Percentiles rank a stretch among this genome's conserved stretches.
Conservation (phyloP, 768 basidiomycete species). For the Tulasnella sp. region DNA sequence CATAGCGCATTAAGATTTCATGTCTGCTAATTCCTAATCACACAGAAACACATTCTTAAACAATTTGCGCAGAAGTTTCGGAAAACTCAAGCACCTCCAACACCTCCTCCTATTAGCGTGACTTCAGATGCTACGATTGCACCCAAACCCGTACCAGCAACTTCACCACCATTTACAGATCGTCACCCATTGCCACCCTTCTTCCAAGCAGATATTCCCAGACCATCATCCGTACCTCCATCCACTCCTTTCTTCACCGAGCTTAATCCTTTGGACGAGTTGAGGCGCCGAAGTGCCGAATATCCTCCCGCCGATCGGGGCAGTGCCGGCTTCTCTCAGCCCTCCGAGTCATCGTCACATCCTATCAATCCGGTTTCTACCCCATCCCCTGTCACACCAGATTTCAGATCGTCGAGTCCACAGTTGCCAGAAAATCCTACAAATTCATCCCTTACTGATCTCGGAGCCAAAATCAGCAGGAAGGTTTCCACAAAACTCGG, state of each 20-base stretch:
- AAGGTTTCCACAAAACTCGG: too few relatives aligned
- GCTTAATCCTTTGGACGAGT: background rate
- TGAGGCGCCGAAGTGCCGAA: too few relatives aligned
- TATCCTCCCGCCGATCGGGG: too few relatives aligned
- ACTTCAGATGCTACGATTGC: background rate
- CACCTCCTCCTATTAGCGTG: background rate
- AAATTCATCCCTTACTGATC: too few relatives aligned
- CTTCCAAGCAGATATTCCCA: background rate
- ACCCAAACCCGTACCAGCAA: background rate
- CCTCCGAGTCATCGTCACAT: too few relatives aligned
- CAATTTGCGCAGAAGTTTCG: slow-evolving; percentile 54
- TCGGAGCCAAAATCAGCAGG: too few relatives aligned
- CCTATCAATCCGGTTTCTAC: too few relatives aligned
- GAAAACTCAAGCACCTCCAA: background rate
- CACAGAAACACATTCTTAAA: slow-evolving; percentile 53
- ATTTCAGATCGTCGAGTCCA: too few relatives aligned
- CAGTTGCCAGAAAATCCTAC: too few relatives aligned
- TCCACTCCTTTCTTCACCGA: slow-evolving; percentile 12
- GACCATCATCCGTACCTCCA: slow-evolving; percentile 12
- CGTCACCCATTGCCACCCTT: background rate
- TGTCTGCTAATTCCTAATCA: background rate
- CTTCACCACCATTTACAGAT: background rate
- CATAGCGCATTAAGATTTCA: background rate
- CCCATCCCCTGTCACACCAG: too few relatives aligned
- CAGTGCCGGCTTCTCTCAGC: too few relatives aligned